Conservation (phyloP, 2,329 filamentous ascomycete genomes). For the Thielaviopsis ethacetica region DNA sequence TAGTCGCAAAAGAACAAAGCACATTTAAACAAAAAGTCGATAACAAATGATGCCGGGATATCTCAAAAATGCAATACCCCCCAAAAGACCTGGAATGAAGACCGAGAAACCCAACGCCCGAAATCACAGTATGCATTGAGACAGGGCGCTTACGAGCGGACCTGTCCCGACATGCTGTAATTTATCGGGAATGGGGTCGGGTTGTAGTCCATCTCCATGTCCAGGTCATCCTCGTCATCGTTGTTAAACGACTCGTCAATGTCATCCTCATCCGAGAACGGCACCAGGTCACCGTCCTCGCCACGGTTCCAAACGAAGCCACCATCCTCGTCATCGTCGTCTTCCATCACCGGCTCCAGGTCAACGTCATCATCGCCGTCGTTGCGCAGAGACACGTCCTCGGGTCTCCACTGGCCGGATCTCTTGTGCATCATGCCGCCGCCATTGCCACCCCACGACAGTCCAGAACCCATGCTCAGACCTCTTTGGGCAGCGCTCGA, state of each 20-base stretch:
- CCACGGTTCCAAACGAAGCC: constrained; percentile 41
- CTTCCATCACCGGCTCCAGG: constrained; percentile 10
- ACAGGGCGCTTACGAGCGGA: neutral
- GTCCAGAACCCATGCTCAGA: neutral
- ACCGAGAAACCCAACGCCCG: neutral
- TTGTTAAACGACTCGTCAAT: constrained; percentile 30
- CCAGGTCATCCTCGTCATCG: constrained; percentile 26
- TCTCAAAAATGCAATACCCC: neutral
- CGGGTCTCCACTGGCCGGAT: constrained; percentile 3
- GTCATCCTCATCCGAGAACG: constrained; percentile 34
- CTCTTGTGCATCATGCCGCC: neutral
- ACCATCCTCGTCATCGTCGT: constrained; percentile 33
- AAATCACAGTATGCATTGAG: neutral
- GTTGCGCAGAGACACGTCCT: neutral
- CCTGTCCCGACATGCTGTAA: constrained; percentile 2
- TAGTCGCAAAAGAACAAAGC: neutral
- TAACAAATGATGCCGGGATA: neutral
- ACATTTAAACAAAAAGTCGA: constrained; percentile 5
- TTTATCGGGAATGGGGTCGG: constrained; percentile 27
- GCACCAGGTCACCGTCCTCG: constrained; percentile 39
- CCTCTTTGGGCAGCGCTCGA: neutral
- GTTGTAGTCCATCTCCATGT: constrained; percentile 20
- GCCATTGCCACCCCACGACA: neutral
- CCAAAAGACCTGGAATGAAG: neutral
- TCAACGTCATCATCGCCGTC: constrained; percentile 8